These are phyloP conservation scores for Macroventuria anomochaeta DNA, from an alignment of 2,329 filamentous ascomycete species.

Conservation along the genomic window DNA sequence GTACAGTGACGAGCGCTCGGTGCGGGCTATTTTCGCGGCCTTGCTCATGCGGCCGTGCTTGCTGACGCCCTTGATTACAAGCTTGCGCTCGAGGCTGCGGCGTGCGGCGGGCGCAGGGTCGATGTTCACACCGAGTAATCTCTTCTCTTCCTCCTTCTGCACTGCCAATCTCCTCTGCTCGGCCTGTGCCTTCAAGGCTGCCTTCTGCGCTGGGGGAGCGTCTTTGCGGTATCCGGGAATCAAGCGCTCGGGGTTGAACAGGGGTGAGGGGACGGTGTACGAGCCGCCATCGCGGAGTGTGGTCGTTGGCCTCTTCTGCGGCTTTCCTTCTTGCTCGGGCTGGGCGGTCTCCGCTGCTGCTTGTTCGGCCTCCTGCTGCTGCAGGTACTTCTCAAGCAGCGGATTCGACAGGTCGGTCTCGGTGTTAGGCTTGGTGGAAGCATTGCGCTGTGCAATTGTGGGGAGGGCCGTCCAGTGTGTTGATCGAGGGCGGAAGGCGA, in stretches of 20 bases:
- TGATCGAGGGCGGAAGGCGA: conserved; percentile 31
- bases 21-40: conserved; percentile 70
- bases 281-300: conserved; percentile 26
- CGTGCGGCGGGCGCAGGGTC: conserved; percentile 78
- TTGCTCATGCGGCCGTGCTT: conserved; percentile 71
- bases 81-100: conserved; percentile 79
- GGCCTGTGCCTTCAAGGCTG: conserved; percentile 19
- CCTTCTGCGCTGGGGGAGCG: conserved; percentile 24
- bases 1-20: conserved; percentile 63
- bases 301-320: not conserved
- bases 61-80: conserved; percentile 77
- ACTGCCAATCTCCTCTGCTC: conserved; percentile 15
- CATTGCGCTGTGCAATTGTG: conserved; percentile 26
- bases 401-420: conserved; percentile 54
- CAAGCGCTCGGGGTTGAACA: conserved; percentile 36
- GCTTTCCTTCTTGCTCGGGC: not conserved
- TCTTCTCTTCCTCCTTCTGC: conserved; percentile 47
- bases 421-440: conserved; percentile 18
- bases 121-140: conserved; percentile 63
- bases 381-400: conserved; percentile 66
- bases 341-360: not conserved
- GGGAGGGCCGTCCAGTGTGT: conserved; percentile 24
- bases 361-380: conserved; percentile 22
- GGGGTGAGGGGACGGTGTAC: conserved; percentile 24
- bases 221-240: conserved; percentile 34